phyloP scores from a whole-genome alignment of 176 grass and related monocot genomes.

The Avena atlantica region DNA sequence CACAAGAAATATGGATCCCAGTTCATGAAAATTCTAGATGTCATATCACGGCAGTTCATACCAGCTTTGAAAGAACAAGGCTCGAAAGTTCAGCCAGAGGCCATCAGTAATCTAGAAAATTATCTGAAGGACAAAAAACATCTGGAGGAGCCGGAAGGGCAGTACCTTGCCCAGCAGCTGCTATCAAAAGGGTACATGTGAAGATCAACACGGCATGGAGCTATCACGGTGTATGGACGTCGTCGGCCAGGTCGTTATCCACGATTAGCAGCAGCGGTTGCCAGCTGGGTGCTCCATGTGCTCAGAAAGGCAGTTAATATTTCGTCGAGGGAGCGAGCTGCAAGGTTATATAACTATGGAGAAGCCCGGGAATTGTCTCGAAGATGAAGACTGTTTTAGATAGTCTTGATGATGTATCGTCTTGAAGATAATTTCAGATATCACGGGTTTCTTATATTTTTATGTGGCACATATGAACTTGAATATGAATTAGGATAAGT shows the following conservation, averaged over 20 bases:
- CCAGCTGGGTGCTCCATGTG: not conserved
- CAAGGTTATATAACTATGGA: not conserved
- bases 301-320: not conserved
- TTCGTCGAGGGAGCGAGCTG: not conserved
- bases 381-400: not conserved
- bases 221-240: not conserved
- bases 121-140: constrained; percentile 68
- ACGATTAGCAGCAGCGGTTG: not conserved
- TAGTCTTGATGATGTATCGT: not conserved
- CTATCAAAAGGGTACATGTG: constrained; percentile 57
- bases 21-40: constrained; percentile 75
- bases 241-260: not conserved
- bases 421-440: not conserved
- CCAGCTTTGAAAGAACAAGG: constrained; percentile 73
- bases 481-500: not conserved
- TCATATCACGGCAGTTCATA: constrained; percentile 64
- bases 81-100: constrained; percentile 51
- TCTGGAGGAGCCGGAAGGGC: constrained; percentile 77
- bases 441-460: not conserved
- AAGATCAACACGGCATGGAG: constrained; percentile 32
- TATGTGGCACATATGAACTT: not conserved
- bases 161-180: constrained; percentile 57
- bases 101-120: constrained; percentile 60
- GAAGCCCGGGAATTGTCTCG: not conserved
- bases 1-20: constrained; percentile 74